phyloP scores from a whole-genome alignment of 2,329 filamentous ascomycete genomes.

The Exophiala alcalophila region DNA sequence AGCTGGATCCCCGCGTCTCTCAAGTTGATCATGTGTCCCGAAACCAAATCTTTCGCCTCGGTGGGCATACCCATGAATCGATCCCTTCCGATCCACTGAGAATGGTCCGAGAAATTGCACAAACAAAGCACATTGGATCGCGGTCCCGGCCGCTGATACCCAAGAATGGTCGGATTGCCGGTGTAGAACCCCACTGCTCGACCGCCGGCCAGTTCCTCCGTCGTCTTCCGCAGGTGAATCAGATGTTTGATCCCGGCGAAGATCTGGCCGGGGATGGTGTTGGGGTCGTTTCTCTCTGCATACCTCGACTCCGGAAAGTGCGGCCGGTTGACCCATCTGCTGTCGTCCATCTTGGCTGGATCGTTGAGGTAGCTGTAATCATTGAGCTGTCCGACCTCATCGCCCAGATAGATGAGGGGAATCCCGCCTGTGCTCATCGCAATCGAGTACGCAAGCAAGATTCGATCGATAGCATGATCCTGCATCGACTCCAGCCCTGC shows the following conservation, averaged over 20 bases:
- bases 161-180: slow-evolving; percentile 25
- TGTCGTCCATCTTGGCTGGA: slow-evolving; percentile 28
- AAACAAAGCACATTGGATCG: slow-evolving; percentile 25
- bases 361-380: slow-evolving; percentile 30
- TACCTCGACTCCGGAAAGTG: slow-evolving; percentile 26
- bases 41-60: slow-evolving; percentile 23
- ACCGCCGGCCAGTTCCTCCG: slow-evolving; percentile 25
- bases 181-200: slow-evolving; percentile 28
- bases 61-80: slow-evolving; percentile 28
- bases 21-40: slow-evolving; percentile 24
- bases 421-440: slow-evolving; percentile 30
- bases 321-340: slow-evolving; percentile 28
- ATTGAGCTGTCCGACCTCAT: slow-evolving; percentile 30
- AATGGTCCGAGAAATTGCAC: slow-evolving; percentile 28
- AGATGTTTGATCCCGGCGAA: slow-evolving; percentile 27
- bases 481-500: slow-evolving; percentile 28
- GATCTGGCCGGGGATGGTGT: slow-evolving; percentile 24
- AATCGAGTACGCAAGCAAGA: slow-evolving; percentile 26
- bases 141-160: slow-evolving; percentile 26
- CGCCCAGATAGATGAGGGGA: slow-evolving; percentile 29
- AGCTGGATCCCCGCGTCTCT: slow-evolving; percentile 27
- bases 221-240: slow-evolving; percentile 26
- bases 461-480: slow-evolving; percentile 27
- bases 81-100: slow-evolving; percentile 27
- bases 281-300: slow-evolving; percentile 21